Evolutionary conservation across 2,329 filamentous ascomycete genomes (phyloP).

Genomic region (Exophiala mesophila): DNA sequence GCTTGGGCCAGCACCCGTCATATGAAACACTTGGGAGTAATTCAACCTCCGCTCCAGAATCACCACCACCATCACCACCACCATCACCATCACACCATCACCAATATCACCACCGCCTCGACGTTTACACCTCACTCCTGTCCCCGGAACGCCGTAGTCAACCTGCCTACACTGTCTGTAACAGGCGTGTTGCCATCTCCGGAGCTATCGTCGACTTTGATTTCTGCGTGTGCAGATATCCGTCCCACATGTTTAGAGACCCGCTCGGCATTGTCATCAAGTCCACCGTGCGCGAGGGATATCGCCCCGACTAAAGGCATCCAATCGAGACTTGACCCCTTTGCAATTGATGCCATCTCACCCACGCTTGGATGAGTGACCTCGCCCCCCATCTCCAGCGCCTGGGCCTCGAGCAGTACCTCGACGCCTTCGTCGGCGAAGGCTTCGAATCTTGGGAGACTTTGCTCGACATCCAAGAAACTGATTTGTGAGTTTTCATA

Average conservation of each 20-base stretch:
- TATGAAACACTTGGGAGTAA: too few species aligned
- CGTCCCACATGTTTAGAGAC: constrained; percentile 18
- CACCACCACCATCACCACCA: too few species aligned
- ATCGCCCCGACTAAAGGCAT: constrained; percentile 15
- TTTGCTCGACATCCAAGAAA: constrained; percentile 77
- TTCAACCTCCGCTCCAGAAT: too few species aligned
- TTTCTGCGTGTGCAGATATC: constrained; percentile 1
- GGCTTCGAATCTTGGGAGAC: constrained; percentile 84
- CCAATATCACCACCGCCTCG: too few species aligned
- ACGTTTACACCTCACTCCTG: too few species aligned
- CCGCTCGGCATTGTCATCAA: constrained; percentile 6
- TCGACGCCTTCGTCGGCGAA: constrained; percentile 66
- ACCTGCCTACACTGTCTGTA: neutral
- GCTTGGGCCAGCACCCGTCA: too few species aligned
- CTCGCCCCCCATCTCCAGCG: constrained; percentile 64
- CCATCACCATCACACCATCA: too few species aligned
- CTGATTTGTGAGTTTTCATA: constrained; percentile 60
- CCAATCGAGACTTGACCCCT: neutral
- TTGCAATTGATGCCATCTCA: constrained; percentile 15
- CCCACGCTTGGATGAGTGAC: constrained; percentile 52
- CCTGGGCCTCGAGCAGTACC: constrained; percentile 74
- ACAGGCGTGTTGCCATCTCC: constrained; percentile 4
- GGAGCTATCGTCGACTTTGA: constrained; percentile 8
- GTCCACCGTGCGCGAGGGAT: constrained; percentile 14
- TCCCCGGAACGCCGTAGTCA: too few species aligned